These are phyloP conservation scores for Seiridium cupressi DNA, from an alignment of 2,329 filamentous ascomycete genomes.

Conservation along the genomic window DNA sequence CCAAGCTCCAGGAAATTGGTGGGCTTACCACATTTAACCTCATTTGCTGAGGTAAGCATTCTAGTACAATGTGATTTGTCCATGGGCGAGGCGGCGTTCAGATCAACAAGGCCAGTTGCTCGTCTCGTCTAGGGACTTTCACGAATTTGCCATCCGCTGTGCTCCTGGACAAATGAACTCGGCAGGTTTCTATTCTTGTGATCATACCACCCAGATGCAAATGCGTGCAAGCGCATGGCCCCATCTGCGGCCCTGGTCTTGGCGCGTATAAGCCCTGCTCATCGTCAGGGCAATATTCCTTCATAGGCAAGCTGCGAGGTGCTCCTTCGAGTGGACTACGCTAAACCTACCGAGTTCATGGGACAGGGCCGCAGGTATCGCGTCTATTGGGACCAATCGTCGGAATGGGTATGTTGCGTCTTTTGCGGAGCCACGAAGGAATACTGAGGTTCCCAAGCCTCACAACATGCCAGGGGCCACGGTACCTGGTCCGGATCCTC, in stretches of 20 bases:
- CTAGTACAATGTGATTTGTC: not conserved
- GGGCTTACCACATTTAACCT: not conserved
- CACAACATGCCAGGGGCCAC: not conserved
- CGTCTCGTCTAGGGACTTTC: not conserved
- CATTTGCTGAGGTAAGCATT: not conserved
- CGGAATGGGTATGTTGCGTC: not conserved
- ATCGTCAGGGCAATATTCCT: not conserved
- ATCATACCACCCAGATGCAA: not conserved
- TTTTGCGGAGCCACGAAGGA: not conserved
- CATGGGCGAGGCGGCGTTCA: not conserved
- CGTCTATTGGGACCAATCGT: not conserved
- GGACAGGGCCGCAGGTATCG: not conserved
- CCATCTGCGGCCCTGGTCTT: not conserved
- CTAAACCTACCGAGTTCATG: not conserved
- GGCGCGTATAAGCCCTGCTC: not conserved
- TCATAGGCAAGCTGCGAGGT: not conserved
- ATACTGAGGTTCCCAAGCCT: not conserved
- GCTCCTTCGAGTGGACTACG: not conserved
- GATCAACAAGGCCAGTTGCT: constrained; percentile 1
- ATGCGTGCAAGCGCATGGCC: not conserved
- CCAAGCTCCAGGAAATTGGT: constrained; percentile 1
- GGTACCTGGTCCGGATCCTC: not conserved
- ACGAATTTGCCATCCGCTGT: constrained; percentile 8
- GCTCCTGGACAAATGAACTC: not conserved
- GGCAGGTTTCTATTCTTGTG: not conserved